Percentiles rank a stretch among this genome's conserved stretches.
phyloP scores from a whole-genome alignment of 192 early-diverging fungal species.

The Coemansia sp. region DNA sequence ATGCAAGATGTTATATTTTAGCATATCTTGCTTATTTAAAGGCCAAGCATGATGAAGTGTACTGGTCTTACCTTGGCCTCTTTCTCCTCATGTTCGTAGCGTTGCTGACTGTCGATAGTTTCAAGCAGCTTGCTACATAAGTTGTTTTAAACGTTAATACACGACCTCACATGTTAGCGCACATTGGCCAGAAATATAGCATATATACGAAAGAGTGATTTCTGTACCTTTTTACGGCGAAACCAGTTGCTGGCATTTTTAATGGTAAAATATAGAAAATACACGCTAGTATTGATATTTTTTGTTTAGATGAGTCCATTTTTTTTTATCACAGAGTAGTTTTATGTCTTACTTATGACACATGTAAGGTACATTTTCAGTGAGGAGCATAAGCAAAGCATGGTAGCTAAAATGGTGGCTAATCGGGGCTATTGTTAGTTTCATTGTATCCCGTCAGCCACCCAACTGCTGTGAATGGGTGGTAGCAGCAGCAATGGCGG shows the following conservation, averaged over 20 bases:
- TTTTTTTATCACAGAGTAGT: background rate
- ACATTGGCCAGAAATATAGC: background rate
- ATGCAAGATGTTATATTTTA: background rate
- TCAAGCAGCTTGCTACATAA: constrained; percentile 32
- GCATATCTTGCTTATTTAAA: background rate
- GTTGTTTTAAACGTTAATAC: background rate
- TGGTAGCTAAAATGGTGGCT: background rate
- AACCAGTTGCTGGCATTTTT: background rate
- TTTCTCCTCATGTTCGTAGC: constrained; percentile 9
- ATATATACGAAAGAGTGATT: background rate
- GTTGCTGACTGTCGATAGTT: constrained; percentile 25
- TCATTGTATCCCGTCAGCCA: background rate
- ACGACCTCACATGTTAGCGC: background rate
- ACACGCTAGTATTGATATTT: background rate
- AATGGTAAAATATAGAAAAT: background rate
- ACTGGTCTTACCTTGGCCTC: constrained; percentile 22
- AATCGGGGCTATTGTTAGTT: background rate
- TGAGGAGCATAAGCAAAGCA: background rate
- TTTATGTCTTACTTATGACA: background rate
- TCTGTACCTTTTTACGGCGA: background rate
- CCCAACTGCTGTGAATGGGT: background rate
- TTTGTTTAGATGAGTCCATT: background rate
- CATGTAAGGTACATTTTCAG: background rate
- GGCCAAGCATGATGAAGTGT: background rate
- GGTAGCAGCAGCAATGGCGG: background rate